A percentile compares a stretch with the other conserved stretches of the same genome.
Evolutionary conservation across 1,284 basidiomycete species (phyloP).

Genomic region (Malassezia arunalokei): DNA sequence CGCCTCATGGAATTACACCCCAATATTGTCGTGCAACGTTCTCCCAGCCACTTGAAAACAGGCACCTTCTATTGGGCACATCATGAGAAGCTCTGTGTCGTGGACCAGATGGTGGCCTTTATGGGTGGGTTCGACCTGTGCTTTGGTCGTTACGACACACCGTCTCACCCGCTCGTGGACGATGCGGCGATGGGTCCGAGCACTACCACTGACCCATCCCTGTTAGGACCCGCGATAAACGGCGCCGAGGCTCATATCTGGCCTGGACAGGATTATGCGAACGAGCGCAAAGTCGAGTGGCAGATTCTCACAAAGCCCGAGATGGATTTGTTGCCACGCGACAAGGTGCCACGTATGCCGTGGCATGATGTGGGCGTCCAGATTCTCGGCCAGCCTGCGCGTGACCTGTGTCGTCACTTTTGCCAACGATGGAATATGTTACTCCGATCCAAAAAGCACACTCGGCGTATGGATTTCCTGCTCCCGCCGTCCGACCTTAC

Average conservation of each 20-base stretch:
- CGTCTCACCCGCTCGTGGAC: conserved; percentile 80
- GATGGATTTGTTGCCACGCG: conserved; percentile 85
- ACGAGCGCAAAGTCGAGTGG: conserved; percentile 79
- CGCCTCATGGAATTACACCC: conserved; percentile 71
- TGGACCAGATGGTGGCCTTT: conserved; percentile 93
- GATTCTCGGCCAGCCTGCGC: conserved; percentile 86
- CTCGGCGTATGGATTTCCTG: conserved; percentile 80
- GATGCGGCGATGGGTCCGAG: conserved; percentile 51
- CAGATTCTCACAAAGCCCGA: conserved; percentile 75
- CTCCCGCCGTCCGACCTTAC: conserved; percentile 87
- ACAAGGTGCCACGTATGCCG: conserved; percentile 83
- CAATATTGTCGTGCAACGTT: conserved; percentile 92
- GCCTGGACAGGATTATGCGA: conserved; percentile 84
- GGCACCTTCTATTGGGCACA: conserved; percentile 89
- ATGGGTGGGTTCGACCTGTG: conserved; percentile 93
- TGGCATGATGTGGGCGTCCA: conserved; percentile 98
- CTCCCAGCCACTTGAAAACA: conserved; percentile 91
- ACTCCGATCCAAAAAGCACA: conserved; percentile 57
- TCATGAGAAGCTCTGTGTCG: conserved; percentile 96
- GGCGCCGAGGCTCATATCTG: conserved; percentile 62
- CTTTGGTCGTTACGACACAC: conserved; percentile 59
- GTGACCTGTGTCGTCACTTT: conserved; percentile 90
- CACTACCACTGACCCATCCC: conserved; percentile 16
- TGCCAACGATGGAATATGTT: conserved; percentile 60
- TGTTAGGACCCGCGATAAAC: conserved; percentile 43